phyloP scores from a whole-genome alignment of 176 grass and related monocot genomes.

The Puya raimondii region DNA sequence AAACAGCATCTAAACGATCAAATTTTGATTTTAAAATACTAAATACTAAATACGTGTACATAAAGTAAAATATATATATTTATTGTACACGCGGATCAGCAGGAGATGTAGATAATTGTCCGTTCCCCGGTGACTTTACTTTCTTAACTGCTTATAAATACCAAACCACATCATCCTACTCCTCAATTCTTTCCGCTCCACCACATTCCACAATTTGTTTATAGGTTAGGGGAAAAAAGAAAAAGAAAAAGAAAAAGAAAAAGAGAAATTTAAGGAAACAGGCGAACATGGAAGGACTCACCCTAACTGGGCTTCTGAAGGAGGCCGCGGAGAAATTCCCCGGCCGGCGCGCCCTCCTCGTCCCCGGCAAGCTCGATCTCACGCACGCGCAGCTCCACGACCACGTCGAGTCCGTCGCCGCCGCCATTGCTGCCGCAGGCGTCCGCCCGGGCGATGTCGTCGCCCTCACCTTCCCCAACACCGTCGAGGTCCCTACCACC shows the following conservation, averaged over 20 bases:
- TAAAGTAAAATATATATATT: too few relatives aligned
- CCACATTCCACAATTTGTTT: neutral
- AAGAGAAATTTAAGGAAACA: neutral
- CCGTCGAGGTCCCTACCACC: slow-evolving; percentile 38
- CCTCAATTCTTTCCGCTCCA: neutral
- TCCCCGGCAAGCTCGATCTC: slow-evolving; percentile 38
- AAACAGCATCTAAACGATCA: too few relatives aligned
- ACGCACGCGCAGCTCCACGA: slow-evolving; percentile 50
- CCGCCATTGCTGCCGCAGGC: slow-evolving; percentile 21
- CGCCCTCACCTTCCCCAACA: slow-evolving; percentile 78
- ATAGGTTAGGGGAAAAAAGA: too few relatives aligned
- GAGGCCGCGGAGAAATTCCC: slow-evolving; percentile 38
- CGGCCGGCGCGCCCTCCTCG: slow-evolving; percentile 34
- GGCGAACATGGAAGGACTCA: slow-evolving; percentile 12
- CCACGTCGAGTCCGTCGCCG: slow-evolving; percentile 51
- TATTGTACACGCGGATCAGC: too few relatives aligned
- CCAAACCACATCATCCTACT: neutral
- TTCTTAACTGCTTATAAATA: neutral
- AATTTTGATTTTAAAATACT: too few relatives aligned
- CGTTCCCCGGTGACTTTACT: neutral
- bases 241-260: too few relatives aligned
- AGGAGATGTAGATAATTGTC: too few relatives aligned
- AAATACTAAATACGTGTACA: too few relatives aligned
- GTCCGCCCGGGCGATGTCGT: slow-evolving; percentile 48
- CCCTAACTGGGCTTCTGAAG: slow-evolving; percentile 43